phyloP scores from a whole-genome alignment of 2,329 filamentous ascomycete species.

The Berkeleyomyces rouxiae region DNA sequence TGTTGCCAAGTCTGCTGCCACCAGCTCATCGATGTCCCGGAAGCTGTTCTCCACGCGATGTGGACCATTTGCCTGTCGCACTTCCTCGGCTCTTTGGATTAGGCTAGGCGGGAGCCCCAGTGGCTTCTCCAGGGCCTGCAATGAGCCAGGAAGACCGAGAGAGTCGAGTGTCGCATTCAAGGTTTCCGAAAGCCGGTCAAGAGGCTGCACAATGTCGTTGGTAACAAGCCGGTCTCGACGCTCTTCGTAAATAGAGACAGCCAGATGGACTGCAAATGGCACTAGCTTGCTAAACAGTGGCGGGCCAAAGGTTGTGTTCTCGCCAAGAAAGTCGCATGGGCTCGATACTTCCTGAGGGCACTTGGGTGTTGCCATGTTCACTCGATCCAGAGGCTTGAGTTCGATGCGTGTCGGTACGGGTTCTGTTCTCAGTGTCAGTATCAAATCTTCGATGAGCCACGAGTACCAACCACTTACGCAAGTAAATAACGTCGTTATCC shows the following conservation, averaged over 20 bases:
- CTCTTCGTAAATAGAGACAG: conserved; percentile 89
- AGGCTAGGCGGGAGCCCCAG: conserved; percentile 74
- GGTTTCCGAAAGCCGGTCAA: conserved; percentile 65
- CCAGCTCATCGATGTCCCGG: conserved; percentile 80
- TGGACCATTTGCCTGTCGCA: conserved; percentile 77
- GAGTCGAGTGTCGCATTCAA: conserved; percentile 67
- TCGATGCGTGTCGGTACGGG: conserved; percentile 78
- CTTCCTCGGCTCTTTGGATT: conserved; percentile 81
- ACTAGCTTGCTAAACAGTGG: conserved; percentile 83
- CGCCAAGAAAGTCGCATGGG: conserved; percentile 64
- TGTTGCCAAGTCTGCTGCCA: conserved; percentile 55
- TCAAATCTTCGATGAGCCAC: not conserved
- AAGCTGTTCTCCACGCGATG: conserved; percentile 63
- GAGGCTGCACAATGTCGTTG: conserved; percentile 66
- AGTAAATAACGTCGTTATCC: conserved; percentile 91
- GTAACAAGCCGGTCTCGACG: conserved; percentile 80
- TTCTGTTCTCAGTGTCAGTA: conserved; percentile 27
- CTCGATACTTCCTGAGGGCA: conserved; percentile 69
- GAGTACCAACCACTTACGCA: conserved; percentile 34
- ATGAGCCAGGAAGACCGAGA: conserved; percentile 73
- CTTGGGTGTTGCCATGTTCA: conserved; percentile 69
- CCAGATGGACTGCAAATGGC: conserved; percentile 87
- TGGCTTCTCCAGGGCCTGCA: conserved; percentile 90
- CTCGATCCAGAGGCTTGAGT: conserved; percentile 68
- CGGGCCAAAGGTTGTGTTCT: conserved; percentile 63